Conservation (phyloP, 352 stramenopile genomes). For the Phytophthora capsici region DNA sequence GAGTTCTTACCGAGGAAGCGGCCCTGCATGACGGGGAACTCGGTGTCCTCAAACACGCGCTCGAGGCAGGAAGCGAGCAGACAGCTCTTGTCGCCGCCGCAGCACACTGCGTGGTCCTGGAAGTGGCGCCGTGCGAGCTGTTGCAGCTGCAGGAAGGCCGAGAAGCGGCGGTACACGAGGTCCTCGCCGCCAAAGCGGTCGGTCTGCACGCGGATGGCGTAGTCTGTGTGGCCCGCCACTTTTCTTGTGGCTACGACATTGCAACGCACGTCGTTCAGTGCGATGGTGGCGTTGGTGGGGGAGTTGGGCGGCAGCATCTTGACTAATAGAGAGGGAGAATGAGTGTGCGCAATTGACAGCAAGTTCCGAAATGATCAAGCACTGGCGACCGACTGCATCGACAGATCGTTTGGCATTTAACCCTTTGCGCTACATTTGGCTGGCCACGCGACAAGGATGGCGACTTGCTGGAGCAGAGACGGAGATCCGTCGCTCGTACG, state of each 20-base stretch:
- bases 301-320: constrained; percentile 42
- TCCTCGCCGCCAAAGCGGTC: constrained; percentile 59
- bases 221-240: constrained; percentile 83
- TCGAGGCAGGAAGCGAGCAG: constrained; percentile 74
- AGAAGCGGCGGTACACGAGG: constrained; percentile 88
- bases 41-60: constrained; percentile 70
- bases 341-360: constrained; percentile 16
- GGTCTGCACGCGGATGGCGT: constrained; percentile 80
- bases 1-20: constrained; percentile 85
- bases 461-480: constrained; percentile 28
- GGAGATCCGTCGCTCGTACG: constrained; percentile 26
- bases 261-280: constrained; percentile 62
- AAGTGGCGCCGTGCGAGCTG: constrained; percentile 74
- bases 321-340: background rate
- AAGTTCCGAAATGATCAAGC: constrained; percentile 36
- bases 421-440: constrained; percentile 19
- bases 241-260: constrained; percentile 80
- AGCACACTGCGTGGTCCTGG: constrained; percentile 66
- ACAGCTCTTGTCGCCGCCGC: constrained; percentile 68
- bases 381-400: constrained; percentile 9
- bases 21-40: constrained; percentile 79
- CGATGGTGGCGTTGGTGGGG: constrained; percentile 36
- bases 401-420: constrained; percentile 35
- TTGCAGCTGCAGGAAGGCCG: constrained; percentile 86
- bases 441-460: constrained; percentile 41